Conservation (phyloP, 2,329 filamentous ascomycete species). For the Botrytis tulipae region DNA sequence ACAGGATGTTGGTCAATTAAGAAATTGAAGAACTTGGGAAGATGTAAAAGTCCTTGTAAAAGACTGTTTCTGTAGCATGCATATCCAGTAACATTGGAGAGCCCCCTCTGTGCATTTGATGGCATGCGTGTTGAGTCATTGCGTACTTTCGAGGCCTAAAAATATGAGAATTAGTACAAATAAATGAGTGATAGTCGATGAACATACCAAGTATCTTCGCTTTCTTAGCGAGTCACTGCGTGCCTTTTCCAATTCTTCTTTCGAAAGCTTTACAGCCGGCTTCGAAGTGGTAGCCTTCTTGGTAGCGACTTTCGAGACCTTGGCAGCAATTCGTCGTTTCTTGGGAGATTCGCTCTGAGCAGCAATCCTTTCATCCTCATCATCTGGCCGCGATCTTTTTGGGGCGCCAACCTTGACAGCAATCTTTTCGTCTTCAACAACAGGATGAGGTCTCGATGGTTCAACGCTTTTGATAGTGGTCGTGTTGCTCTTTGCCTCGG, state of each 20-base stretch:
- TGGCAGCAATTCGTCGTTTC: background rate
- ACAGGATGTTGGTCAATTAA: conserved; percentile 31
- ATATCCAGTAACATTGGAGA: conserved; percentile 33
- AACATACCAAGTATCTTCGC: conserved; percentile 1
- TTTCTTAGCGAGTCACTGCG: conserved; percentile 6
- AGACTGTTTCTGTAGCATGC: conserved; percentile 40
- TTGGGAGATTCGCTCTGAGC: background rate
- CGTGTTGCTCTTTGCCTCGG: background rate
- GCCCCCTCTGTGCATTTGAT: conserved; percentile 31
- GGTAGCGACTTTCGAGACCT: background rate
- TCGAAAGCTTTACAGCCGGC: background rate
- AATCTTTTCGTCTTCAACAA: background rate
- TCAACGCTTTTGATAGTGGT: background rate
- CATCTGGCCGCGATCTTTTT: conserved; percentile 6
- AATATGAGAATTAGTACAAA: background rate
- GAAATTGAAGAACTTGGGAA: conserved; percentile 38
- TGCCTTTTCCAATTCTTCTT: conserved; percentile 5
- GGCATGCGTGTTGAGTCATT: conserved; percentile 29
- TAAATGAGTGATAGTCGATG: background rate
- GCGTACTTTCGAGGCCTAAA: conserved; percentile 7
- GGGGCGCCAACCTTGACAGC: background rate
- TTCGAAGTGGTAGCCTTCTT: background rate
- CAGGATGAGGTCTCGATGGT: background rate
- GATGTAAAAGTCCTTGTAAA: conserved; percentile 39
- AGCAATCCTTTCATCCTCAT: background rate